Percentiles rank a stretch among this genome's conserved stretches.
These are phyloP conservation scores for Microdochium paspali DNA, from an alignment of 2,329 filamentous ascomycete genomes.

Conservation along the genomic window DNA sequence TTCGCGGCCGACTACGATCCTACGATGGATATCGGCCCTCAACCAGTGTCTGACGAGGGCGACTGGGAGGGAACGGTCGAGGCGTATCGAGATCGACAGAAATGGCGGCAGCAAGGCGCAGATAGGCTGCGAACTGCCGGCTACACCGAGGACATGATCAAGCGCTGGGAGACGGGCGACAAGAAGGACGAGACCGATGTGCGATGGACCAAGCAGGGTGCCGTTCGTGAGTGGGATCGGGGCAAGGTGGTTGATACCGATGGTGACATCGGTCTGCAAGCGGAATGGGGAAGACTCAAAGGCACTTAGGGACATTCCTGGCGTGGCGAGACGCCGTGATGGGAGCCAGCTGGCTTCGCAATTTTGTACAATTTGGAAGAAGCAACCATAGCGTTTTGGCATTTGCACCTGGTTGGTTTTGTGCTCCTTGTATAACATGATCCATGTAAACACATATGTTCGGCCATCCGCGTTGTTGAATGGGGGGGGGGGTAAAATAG, in stretches of 20 bases:
- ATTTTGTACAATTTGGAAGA: too few species aligned
- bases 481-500: too few species aligned
- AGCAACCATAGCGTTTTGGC: too few species aligned
- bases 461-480: too few species aligned
- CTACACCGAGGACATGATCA: constrained; percentile 66
- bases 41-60: constrained; percentile 36
- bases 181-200: constrained; percentile 57
- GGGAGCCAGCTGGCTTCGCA: too few species aligned
- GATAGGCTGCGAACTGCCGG: constrained; percentile 69
- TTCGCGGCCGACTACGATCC: constrained; percentile 62
- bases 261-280: background rate
- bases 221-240: constrained; percentile 52
- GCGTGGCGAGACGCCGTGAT: too few species aligned
- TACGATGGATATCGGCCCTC: constrained; percentile 36
- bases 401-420: too few species aligned
- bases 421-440: too few species aligned
- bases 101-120: constrained; percentile 66
- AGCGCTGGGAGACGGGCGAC: constrained; percentile 58
- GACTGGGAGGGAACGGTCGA: constrained; percentile 78
- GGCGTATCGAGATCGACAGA: constrained; percentile 67
- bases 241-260: constrained; percentile 30
- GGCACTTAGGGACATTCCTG: background rate
- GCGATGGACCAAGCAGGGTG: constrained; percentile 61
- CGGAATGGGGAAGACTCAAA: background rate
- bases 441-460: too few species aligned